A percentile compares a stretch with the other conserved stretches of the same genome.
These are phyloP conservation scores for Astraeus odoratus DNA, from an alignment of 768 basidiomycete species.

Conservation along the genomic window DNA sequence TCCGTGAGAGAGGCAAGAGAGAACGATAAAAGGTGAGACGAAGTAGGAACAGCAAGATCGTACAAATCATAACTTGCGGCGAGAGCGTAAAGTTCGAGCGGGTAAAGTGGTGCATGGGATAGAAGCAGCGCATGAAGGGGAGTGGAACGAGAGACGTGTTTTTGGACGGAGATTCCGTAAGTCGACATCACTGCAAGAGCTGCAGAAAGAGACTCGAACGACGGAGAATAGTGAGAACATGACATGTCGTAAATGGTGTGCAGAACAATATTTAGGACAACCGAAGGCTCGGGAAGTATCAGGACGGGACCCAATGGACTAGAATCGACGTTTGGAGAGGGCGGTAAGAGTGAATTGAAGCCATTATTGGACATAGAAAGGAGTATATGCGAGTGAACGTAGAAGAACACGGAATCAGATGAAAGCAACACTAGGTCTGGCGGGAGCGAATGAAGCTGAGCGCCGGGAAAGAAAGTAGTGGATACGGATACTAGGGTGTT, in stretches of 20 bases:
- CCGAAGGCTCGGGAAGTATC: constrained; percentile 51
- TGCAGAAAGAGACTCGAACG: constrained; percentile 48
- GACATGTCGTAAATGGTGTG: constrained; percentile 69
- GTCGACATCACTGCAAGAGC: constrained; percentile 49
- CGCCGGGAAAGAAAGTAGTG: constrained; percentile 74
- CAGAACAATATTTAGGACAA: constrained; percentile 63
- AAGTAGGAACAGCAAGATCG: constrained; percentile 69
- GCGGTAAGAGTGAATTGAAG: constrained; percentile 54
- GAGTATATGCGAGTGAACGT: constrained; percentile 59
- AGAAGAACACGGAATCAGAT: constrained; percentile 78
- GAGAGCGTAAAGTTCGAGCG: constrained; percentile 67
- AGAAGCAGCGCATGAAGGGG: constrained; percentile 57
- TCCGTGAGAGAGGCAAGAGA: constrained; percentile 64
- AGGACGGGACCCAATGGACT: constrained; percentile 49
- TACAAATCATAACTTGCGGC: constrained; percentile 61
- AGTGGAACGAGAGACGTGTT: constrained; percentile 41
- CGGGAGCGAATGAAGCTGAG: constrained; percentile 46
- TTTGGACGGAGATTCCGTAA: constrained; percentile 54
- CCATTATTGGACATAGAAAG: constrained; percentile 54
- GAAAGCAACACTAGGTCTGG: constrained; percentile 65
- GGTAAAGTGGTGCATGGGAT: constrained; percentile 58
- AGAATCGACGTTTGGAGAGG: constrained; percentile 29
- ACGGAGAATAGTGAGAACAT: constrained; percentile 67
- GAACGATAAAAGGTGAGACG: constrained; percentile 68
- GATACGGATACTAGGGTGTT: constrained; percentile 64